Evolutionary conservation across 208 protist genomes (phyloP).

Genomic region (Spongospora subterranea): DNA sequence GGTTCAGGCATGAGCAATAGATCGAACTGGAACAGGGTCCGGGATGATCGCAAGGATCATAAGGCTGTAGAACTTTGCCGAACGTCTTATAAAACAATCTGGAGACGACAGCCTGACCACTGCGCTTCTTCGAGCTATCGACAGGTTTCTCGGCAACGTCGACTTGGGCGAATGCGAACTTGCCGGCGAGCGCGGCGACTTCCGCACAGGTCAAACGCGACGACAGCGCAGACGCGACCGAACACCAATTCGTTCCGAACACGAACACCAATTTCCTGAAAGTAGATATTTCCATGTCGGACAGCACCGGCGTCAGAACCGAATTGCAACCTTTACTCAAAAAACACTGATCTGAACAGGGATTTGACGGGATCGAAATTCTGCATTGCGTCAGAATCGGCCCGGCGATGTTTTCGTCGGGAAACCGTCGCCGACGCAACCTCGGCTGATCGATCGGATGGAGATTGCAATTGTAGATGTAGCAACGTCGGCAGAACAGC

Average conservation of each 20-base stretch:
- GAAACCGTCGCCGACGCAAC: neutral
- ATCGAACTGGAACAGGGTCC: constrained; percentile 34
- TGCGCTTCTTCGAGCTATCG: neutral
- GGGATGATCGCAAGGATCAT: constrained; percentile 52
- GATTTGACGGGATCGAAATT: neutral
- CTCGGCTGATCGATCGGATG: constrained; percentile 15
- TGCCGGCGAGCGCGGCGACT: neutral
- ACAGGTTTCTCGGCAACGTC: neutral
- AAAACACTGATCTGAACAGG: neutral
- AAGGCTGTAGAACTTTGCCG: neutral
- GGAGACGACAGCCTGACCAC: neutral
- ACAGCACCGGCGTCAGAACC: too few relatives aligned
- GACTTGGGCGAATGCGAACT: neutral
- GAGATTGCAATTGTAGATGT: neutral
- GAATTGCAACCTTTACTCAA: too few relatives aligned
- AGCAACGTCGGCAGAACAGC: constrained; percentile 27
- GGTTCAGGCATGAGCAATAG: constrained; percentile 57
- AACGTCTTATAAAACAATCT: neutral
- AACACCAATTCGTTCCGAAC: constrained; percentile 9
- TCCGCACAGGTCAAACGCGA: neutral
- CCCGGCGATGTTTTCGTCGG: neutral
- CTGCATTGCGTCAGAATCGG: neutral
- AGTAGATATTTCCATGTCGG: neutral
- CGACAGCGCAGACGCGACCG: neutral
- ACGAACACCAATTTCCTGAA: neutral